Evolutionary conservation across 306 rosid species (phyloP).

Genomic region (Vigna reflexopilosa): DNA sequence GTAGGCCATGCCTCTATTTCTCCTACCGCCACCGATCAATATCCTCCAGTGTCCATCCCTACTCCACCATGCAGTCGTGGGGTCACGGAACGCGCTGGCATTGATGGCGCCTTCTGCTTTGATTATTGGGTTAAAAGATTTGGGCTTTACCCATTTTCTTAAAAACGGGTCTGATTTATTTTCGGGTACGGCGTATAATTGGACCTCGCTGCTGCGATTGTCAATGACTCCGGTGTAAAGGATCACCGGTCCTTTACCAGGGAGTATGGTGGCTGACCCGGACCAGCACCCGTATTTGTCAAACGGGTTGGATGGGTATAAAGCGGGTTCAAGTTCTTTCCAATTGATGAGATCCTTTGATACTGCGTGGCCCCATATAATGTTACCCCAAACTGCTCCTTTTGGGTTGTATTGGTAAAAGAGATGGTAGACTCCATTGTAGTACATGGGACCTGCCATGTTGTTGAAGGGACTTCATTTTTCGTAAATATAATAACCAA

Average conservation of each 20-base stretch:
- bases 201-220: constrained; percentile 57
- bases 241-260: constrained; percentile 72
- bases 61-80: constrained; percentile 72
- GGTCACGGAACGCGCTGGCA: constrained; percentile 73
- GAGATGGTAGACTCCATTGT: constrained; percentile 73
- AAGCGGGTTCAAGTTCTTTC: constrained; percentile 65
- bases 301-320: constrained; percentile 72
- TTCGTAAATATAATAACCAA: too few species aligned
- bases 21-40: constrained; percentile 61
- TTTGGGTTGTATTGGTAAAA: constrained; percentile 90
- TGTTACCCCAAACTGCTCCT: constrained; percentile 94
- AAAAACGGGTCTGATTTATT: constrained; percentile 71
- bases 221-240: constrained; percentile 74
- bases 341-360: constrained; percentile 81
- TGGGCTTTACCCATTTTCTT: constrained; percentile 68
- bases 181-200: constrained; percentile 69
- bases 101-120: constrained; percentile 44
- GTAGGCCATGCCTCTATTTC: constrained; percentile 62
- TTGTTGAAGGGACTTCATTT: not conserved
- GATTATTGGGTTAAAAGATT: constrained; percentile 63
- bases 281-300: constrained; percentile 93
- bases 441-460: constrained; percentile 77
- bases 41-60: constrained; percentile 72
- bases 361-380: constrained; percentile 92
- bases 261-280: constrained; percentile 77